These are phyloP conservation scores for Pseudevernia furfuracea DNA, from an alignment of 495 filamentous ascomycete genomes.

Conservation along the genomic window DNA sequence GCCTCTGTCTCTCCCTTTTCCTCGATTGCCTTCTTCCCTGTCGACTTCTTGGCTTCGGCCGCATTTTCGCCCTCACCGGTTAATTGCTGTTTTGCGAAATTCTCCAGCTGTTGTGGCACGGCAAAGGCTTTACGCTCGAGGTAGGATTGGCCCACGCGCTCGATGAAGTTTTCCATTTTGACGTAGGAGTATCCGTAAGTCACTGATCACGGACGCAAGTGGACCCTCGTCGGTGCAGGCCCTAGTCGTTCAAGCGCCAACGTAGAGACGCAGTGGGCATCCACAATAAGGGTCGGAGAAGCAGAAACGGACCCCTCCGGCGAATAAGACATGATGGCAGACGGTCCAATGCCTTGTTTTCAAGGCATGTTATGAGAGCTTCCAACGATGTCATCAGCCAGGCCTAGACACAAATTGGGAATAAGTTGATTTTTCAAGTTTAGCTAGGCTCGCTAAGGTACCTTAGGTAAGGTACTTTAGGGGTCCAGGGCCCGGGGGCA, in stretches of 20 bases:
- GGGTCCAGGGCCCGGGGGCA: too few relatives aligned
- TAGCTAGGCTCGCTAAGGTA: too few relatives aligned
- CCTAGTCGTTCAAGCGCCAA: not conserved
- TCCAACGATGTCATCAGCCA: not conserved
- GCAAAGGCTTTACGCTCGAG: slow-evolving; percentile 22
- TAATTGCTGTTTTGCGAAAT: slow-evolving; percentile 22
- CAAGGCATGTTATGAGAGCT: not conserved
- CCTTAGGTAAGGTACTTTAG: too few relatives aligned
- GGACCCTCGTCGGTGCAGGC: not conserved
- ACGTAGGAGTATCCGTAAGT: not conserved
- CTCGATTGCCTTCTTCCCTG: not conserved
- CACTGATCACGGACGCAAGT: not conserved
- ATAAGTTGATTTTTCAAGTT: too few relatives aligned
- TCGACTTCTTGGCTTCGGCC: not conserved
- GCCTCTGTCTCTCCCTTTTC: slow-evolving; percentile 1
- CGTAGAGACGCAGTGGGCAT: not conserved
- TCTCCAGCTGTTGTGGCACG: slow-evolving; percentile 23
- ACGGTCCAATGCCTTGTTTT: not conserved
- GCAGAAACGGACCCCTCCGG: not conserved
- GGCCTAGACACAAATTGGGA: not conserved
- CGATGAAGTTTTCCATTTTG: slow-evolving; percentile 14
- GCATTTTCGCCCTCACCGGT: slow-evolving; percentile 5
- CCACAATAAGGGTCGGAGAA: not conserved
- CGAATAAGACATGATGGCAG: not conserved
- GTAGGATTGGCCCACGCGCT: slow-evolving; percentile 22